Evolutionary conservation across 192 early-diverging fungal species (phyloP).

Genomic region (Coemansia sp.): DNA sequence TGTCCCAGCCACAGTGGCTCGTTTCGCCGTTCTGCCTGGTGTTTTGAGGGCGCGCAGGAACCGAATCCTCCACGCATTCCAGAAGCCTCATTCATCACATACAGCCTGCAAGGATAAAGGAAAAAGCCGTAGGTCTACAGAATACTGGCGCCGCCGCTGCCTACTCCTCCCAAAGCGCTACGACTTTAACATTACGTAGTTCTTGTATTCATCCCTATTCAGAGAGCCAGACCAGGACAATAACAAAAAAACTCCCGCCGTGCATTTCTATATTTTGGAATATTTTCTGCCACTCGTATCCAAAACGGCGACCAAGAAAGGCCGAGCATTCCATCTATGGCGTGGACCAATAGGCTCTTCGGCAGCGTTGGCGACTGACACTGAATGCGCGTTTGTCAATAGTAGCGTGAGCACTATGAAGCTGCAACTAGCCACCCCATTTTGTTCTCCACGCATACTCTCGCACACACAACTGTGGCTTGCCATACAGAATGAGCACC

Average conservation of each 20-base stretch:
- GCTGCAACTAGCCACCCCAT: background rate
- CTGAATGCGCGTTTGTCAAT: background rate
- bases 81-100: conserved; percentile 6
- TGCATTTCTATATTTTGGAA: background rate
- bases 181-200: conserved; percentile 9
- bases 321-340: background rate
- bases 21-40: background rate
- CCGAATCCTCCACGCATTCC: conserved; percentile 5
- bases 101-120: background rate
- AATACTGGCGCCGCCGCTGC: conserved; percentile 3
- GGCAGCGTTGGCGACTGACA: background rate
- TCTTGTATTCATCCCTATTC: background rate
- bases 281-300: background rate
- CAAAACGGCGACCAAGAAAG: background rate
- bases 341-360: background rate
- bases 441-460: background rate
- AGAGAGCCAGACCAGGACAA: background rate
- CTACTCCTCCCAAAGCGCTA: background rate
- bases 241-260: background rate
- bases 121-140: conserved; percentile 4
- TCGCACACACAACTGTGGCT: background rate
- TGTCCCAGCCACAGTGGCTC: conserved; percentile 2
- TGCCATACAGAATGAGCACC: background rate
- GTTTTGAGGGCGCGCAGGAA: conserved; percentile 4
- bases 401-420: background rate